Base-by-base conservation (phyloP, 192 early-diverging fungal species). In the Coemansia furcata region DNA sequence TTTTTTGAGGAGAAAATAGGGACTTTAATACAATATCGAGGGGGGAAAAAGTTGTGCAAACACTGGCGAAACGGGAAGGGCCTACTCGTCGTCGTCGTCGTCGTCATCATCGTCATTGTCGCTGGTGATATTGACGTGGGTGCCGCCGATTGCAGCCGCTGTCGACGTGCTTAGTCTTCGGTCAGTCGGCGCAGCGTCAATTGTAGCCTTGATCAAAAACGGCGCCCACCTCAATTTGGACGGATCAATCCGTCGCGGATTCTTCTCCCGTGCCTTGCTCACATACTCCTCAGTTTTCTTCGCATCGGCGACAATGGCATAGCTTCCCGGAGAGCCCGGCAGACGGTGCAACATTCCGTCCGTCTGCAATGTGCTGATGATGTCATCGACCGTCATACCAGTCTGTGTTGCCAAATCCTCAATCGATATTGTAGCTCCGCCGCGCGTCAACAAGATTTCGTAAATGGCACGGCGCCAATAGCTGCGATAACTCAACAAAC, bases 391-490 rank as follows among this genome's bases (percentile, higher is more conserved):
- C 0, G 88, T 88, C 84, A 98, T 91, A 15, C 90, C 85, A 10
- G 95, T 96, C 52, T 76, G 50, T 19, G 67, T 47, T 43, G 89
- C 87, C 14, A 96, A 76, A 8, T 89, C 89, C 26, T 80, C 74
- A 6, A 83, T 68, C 6, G 82, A 80, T 2, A 84, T 62, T 23
- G 44, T 21, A 6, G 57, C 19, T 0, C 12, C 35, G 29, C n/a
- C 17, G 11, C 35, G 26, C 21, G 54, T 5, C 36, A 84, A 75
- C 12, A 98, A 78, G 12, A 87, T 83, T 60, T 91, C 88, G 65
- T 88, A 87, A 14, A 97, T 55, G 1, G 89, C 89, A 0, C 85
- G 80, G 37, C 88, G 84, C 96, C 96, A 98, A 76, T 94, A 98
- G 32, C 86, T 93, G 62, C 87, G 82, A 76, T 98, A 98, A 19